Evolutionary conservation across 2,329 filamentous ascomycete genomes (phyloP), one percentile per base, ranked within the genome.

Genomic region (Pyrenophora tritici-repentis): DNA sequence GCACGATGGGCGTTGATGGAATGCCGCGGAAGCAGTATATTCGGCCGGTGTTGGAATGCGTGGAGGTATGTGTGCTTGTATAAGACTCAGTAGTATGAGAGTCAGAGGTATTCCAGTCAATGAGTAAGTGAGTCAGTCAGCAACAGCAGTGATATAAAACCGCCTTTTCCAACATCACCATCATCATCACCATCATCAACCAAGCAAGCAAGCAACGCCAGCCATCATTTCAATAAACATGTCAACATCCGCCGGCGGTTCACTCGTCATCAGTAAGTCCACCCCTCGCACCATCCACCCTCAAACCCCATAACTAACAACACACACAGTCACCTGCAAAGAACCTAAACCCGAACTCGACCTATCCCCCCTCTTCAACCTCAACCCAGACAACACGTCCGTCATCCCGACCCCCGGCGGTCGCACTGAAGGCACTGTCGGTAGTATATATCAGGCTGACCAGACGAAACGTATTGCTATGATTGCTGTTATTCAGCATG

Each of bases 401-500:
- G 49, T 65, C 7, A 42, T 62, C 34, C 59, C 55, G 16, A 65
- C 54, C 2, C 13, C 46, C 4, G 65, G 65, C 0, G 58, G 50
- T 0, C 63, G 63, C 1, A 56, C 55, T 3, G 36, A 39, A 10
- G 35, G 26, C 1, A 42, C 45, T 1, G 48, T 64, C 18, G 54
- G 49, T 34, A 40, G 38, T 12, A 41, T 66, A 9, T 55, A 63
- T 17, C 14, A 55, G 10, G 44, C 55, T 14, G 57, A 62, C 7
- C 55, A 58, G 35, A 14, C 50, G 0, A 42, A 16, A 6, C 41
- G 47, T 2, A 56, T 65, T 14, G 58, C 61, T 2, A 60, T 66
- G 58, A 54, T 68, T 17, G 41, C 60, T 6, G 45, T 63, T 5
- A 41, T 66, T 6, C 63, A 66, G 10, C 65, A 68, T 38, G 53